Conservation (phyloP, 1,139 yeast genomes). For the Magnusiomyces magnusii region DNA sequence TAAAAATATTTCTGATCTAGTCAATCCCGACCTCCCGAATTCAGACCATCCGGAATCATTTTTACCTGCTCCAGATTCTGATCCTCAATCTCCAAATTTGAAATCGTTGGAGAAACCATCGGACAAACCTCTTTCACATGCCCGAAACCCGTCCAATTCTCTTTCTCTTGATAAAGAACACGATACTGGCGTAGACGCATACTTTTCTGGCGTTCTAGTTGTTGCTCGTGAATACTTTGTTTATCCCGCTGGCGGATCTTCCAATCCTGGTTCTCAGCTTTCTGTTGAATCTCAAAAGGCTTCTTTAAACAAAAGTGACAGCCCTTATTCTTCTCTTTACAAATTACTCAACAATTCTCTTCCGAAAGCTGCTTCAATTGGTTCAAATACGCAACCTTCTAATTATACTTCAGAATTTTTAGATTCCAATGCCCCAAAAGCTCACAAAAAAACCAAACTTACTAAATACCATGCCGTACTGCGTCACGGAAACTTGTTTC, state of each 20-base stretch:
- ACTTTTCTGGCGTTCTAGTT: slow-evolving; percentile 71
- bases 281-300: slow-evolving; percentile 27
- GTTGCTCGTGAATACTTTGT: slow-evolving; percentile 69
- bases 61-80: neutral
- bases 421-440: neutral
- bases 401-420: neutral
- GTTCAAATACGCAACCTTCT: slow-evolving; percentile 4
- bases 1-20: neutral
- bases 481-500: slow-evolving; percentile 74
- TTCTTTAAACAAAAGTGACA: slow-evolving; percentile 37
- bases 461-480: slow-evolving; percentile 35
- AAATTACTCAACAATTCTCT: slow-evolving; percentile 40
- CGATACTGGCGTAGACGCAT: slow-evolving; percentile 56
- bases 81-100: neutral
- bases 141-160: slow-evolving; percentile 7
- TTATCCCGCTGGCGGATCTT: slow-evolving; percentile 34
- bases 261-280: slow-evolving; percentile 27
- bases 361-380: slow-evolving; percentile 15
- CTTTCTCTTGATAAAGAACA: slow-evolving; percentile 42
- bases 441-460: slow-evolving; percentile 22
- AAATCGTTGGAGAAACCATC: too few species aligned
- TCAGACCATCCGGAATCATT: neutral
- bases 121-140: neutral
- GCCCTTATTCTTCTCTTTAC: slow-evolving; percentile 54
- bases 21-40: neutral